phyloP scores from a whole-genome alignment of 257 asterid genomes.

The Primulina tabacum region DNA sequence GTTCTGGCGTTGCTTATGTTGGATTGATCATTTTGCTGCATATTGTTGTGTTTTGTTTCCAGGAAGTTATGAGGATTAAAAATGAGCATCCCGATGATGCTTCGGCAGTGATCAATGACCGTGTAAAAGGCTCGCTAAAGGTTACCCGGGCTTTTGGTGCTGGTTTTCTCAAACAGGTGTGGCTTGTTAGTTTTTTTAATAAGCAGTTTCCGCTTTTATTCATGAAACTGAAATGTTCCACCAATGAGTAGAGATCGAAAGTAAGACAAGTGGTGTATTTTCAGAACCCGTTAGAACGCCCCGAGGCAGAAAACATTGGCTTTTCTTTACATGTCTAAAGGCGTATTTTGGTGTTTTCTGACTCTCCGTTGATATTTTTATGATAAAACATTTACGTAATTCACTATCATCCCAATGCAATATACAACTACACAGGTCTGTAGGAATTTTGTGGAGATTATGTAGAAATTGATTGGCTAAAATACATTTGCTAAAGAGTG shows the following conservation, averaged over 20 bases:
- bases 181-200: slow-evolving; percentile 23
- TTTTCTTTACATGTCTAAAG: background rate
- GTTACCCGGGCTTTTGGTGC: slow-evolving; percentile 99
- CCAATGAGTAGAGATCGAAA: slow-evolving; percentile 20
- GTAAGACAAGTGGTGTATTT: slow-evolving; percentile 22
- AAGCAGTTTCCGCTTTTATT: slow-evolving; percentile 38
- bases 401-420: slow-evolving; percentile 23
- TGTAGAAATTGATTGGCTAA: slow-evolving; percentile 23
- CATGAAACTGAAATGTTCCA: slow-evolving; percentile 16
- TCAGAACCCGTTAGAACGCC: slow-evolving; percentile 31
- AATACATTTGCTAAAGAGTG: slow-evolving; percentile 21
- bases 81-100: slow-evolving; percentile 82
- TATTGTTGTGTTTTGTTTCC: slow-evolving; percentile 21
- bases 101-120: slow-evolving; percentile 65
- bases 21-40: slow-evolving; percentile 19
- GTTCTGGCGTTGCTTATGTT: background rate
- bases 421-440: slow-evolving; percentile 25
- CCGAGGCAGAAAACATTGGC: slow-evolving; percentile 21
- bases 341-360: too few relatives aligned
- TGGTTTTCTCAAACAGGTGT: slow-evolving; percentile 96
- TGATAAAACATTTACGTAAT: slow-evolving; percentile 30
- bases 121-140: slow-evolving; percentile 91
- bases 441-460: slow-evolving; percentile 25
- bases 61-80: slow-evolving; percentile 77
- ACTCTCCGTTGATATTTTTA: slow-evolving; percentile 25